phyloP scores from a whole-genome alignment of 176 grass and related monocot genomes.

The Cymbopogon citratus region DNA sequence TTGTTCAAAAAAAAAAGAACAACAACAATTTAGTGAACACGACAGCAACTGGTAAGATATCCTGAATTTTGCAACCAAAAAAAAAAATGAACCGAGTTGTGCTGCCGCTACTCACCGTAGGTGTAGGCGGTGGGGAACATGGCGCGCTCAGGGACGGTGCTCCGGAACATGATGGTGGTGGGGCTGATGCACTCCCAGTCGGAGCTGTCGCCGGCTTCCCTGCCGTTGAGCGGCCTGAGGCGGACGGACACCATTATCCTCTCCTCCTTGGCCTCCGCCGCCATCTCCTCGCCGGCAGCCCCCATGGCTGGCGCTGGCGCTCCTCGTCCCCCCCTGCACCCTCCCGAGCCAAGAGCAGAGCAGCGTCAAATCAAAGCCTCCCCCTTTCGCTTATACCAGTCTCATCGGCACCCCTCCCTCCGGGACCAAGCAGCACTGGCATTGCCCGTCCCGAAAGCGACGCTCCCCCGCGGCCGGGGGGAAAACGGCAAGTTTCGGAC shows the following conservation, averaged over 20 bases:
- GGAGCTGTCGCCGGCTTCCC: conserved; percentile 58
- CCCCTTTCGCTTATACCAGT: background rate
- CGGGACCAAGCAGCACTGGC: conserved; percentile 9
- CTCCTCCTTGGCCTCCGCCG: conserved; percentile 49
- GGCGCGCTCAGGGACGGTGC: conserved; percentile 60
- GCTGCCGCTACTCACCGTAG: conserved; percentile 54
- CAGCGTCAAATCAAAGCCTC: conserved; percentile 21
- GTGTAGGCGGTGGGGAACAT: conserved; percentile 70
- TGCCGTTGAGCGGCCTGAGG: conserved; percentile 63
- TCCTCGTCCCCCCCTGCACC: background rate
- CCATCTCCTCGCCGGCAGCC: conserved; percentile 31
- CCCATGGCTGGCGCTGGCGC: conserved; percentile 17
- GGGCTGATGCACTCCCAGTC: conserved; percentile 88
- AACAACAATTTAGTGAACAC: background rate
- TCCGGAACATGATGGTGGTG: conserved; percentile 79
- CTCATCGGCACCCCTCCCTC: background rate
- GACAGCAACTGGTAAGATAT: background rate
- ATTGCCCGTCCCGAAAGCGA: conserved; percentile 31
- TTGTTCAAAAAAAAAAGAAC: background rate
- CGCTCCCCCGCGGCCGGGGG: background rate
- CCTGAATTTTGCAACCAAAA: conserved; percentile 15
- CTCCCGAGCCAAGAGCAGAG: conserved; percentile 7
- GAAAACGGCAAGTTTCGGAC: conserved; percentile 8
- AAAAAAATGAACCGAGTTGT: background rate
- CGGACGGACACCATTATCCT: conserved; percentile 86